phyloP scores from a whole-genome alignment of 2,329 filamentous ascomycete species.

The Aspergillus sp. region DNA sequence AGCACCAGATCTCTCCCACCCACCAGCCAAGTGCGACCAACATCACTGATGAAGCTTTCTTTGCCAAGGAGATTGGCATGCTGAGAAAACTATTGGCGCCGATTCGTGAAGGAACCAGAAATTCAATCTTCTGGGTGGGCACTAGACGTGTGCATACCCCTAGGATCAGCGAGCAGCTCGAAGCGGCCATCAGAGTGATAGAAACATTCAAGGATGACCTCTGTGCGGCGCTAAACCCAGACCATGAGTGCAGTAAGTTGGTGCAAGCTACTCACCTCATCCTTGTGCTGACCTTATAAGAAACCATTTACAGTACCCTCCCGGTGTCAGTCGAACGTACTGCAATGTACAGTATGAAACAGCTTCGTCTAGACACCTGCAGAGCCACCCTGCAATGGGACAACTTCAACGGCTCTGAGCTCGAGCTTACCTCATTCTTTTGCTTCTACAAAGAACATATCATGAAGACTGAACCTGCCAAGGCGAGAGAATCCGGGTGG shows the following conservation, averaged over 20 bases:
- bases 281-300: conserved; percentile 7
- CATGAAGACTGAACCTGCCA: conserved; percentile 11
- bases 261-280: neutral
- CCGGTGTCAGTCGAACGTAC: conserved; percentile 13
- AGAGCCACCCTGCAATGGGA: conserved; percentile 20
- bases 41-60: conserved; percentile 18
- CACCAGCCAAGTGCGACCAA: conserved; percentile 1
- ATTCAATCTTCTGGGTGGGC: conserved; percentile 20
- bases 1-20: conserved; percentile 6
- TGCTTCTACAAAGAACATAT: conserved; percentile 21
- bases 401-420: conserved; percentile 13
- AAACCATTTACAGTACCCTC: conserved; percentile 15
- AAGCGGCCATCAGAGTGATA: conserved; percentile 21
- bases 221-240: conserved; percentile 3
- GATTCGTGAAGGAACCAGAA: conserved; percentile 17
- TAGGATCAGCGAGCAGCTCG: conserved; percentile 16
- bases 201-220: conserved; percentile 23
- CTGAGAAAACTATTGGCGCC: conserved; percentile 23
- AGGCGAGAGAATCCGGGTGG: conserved; percentile 19
- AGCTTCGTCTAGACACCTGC: conserved; percentile 21
- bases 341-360: conserved; percentile 17
- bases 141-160: conserved; percentile 8
- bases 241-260: conserved; percentile 19
- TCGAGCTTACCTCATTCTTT: conserved; percentile 21
- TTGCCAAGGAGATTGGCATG: conserved; percentile 22